Conservation (phyloP, 495 filamentous ascomycete genomes). For the Aspergillus saccharolyticus region DNA sequence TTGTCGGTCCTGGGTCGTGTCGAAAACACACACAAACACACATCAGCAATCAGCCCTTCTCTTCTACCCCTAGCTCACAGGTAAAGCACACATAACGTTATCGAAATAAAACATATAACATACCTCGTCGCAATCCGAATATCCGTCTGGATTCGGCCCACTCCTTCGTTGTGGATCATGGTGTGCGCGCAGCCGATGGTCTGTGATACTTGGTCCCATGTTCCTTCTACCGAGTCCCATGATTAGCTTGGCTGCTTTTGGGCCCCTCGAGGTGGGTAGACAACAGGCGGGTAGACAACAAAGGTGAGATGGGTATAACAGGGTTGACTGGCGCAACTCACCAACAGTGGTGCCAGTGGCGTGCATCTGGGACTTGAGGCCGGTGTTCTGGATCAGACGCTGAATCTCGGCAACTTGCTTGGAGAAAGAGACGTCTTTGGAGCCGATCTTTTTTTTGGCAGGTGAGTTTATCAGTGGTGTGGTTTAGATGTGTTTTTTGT, state of each 20-base stretch:
- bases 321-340: slow-evolving; percentile 33
- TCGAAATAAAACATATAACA: slow-evolving; percentile 16
- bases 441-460: slow-evolving; percentile 54
- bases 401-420: slow-evolving; percentile 78
- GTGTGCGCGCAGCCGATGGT: slow-evolving; percentile 77
- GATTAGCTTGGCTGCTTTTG: background rate
- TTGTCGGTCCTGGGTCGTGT: slow-evolving; percentile 32
- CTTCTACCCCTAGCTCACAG: no score
- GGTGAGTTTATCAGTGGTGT: no score
- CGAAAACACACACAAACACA: background rate
- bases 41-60: background rate
- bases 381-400: slow-evolving; percentile 61
- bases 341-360: slow-evolving; percentile 80
- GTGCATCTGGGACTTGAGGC: slow-evolving; percentile 72
- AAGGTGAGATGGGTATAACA: no score
- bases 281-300: no score
- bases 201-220: slow-evolving; percentile 75
- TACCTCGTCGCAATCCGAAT: slow-evolving; percentile 75
- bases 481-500: no score
- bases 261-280: no score
- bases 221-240: slow-evolving; percentile 55
- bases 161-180: slow-evolving; percentile 68
- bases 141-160: slow-evolving; percentile 72
- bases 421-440: slow-evolving; percentile 64
- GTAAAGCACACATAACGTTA: no score